Evolutionary conservation across 129 eudicot genomes (phyloP).

Genomic region (Logfia minima): DNA sequence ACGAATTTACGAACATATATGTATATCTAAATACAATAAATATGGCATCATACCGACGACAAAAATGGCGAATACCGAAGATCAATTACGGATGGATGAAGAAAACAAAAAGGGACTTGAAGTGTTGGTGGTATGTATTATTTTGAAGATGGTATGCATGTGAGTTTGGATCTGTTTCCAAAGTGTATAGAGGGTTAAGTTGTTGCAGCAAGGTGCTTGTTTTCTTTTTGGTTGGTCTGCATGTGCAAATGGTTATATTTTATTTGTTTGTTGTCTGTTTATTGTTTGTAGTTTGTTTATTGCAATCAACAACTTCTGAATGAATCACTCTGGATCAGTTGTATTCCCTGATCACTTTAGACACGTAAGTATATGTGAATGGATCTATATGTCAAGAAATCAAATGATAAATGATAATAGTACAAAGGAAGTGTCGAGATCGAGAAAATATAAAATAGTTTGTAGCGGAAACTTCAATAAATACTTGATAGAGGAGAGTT

Average conservation of each 20-base stretch:
- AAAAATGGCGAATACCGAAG: not conserved
- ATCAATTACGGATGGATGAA: not conserved
- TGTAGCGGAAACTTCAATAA: too few species aligned
- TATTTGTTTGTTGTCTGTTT: slow-evolving; percentile 14
- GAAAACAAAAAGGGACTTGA: slow-evolving; percentile 4
- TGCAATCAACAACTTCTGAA: slow-evolving; percentile 7
- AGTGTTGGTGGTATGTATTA: not conserved
- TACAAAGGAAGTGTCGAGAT: too few species aligned
- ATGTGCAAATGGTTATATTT: slow-evolving; percentile 32
- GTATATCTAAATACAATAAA: slow-evolving; percentile 12
- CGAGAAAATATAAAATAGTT: too few species aligned
- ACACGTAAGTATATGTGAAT: not conserved
- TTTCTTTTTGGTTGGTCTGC: slow-evolving; percentile 15
- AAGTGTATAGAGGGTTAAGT: slow-evolving; percentile 35
- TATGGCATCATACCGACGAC: not conserved
- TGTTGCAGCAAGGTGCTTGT: slow-evolving; percentile 18
- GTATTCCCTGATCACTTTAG: not conserved
- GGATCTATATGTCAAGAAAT: not conserved
- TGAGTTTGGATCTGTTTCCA: slow-evolving; percentile 35
- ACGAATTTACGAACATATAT: not conserved
- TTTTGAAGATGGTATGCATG: slow-evolving; percentile 38
- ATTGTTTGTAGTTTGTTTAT: slow-evolving; percentile 3
- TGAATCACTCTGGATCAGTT: not conserved
- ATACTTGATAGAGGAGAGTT: too few species aligned
- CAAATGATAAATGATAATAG: too few species aligned